Percentiles rank a stretch among this genome's conserved stretches.
phyloP scores from a whole-genome alignment of 768 basidiomycete species.

The Termitomyces sp. region DNA sequence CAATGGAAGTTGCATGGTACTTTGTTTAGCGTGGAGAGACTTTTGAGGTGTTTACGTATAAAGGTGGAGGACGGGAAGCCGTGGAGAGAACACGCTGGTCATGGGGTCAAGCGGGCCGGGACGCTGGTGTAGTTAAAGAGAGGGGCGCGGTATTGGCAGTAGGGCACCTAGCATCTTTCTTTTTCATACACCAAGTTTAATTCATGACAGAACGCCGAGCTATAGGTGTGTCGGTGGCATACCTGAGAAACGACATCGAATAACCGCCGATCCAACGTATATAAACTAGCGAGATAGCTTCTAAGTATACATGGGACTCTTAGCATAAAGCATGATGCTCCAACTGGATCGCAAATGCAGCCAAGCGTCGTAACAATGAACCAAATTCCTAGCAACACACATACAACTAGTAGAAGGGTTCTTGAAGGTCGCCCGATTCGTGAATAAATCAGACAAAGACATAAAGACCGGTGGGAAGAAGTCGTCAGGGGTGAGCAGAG shows the following conservation, averaged over 20 bases:
- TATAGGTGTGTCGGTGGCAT: no score
- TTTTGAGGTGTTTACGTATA: background rate
- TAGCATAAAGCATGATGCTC: background rate
- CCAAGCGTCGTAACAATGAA: background rate
- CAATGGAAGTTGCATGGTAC: conserved; percentile 1
- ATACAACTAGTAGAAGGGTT: background rate
- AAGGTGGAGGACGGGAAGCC: background rate
- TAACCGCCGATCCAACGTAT: background rate
- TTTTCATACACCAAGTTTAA: background rate
- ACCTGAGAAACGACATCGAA: background rate
- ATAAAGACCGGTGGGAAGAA: background rate
- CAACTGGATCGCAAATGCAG: background rate
- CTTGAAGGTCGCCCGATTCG: background rate
- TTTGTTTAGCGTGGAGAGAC: background rate
- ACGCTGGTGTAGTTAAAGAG: background rate
- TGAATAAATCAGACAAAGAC: background rate
- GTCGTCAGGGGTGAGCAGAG: no score
- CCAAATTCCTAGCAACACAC: background rate
- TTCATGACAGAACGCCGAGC: background rate
- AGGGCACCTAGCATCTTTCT: background rate
- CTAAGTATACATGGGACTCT: background rate
- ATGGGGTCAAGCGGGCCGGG: conserved; percentile 13
- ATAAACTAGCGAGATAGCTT: background rate
- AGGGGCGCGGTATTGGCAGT: background rate
- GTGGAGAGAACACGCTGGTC: background rate